A percentile compares a stretch with the other conserved stretches of the same genome.
phyloP scores from a whole-genome alignment of 2,329 filamentous ascomycete genomes.

The Chaetomium sp. region DNA sequence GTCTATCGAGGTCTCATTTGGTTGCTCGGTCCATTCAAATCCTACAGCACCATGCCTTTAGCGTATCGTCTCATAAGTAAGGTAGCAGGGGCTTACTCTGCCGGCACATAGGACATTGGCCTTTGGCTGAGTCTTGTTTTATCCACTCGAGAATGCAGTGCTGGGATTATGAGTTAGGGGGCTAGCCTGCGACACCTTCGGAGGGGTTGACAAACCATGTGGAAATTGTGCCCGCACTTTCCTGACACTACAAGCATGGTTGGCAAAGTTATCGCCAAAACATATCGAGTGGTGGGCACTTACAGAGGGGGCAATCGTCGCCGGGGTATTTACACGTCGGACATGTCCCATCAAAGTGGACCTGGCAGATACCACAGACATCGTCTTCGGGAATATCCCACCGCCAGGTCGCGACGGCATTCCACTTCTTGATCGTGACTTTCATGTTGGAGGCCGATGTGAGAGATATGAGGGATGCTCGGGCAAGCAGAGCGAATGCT shows the following conservation, averaged over 20 bases:
- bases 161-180: constrained; percentile 48
- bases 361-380: constrained; percentile 97
- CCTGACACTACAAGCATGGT: constrained; percentile 70
- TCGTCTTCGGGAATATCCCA: constrained; percentile 98
- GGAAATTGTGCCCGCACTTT: constrained; percentile 96
- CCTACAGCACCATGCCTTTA: constrained; percentile 29
- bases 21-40: constrained; percentile 41
- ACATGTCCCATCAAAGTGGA: constrained; percentile 96
- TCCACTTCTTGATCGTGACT: constrained; percentile 91
- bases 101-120: constrained; percentile 96
- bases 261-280: neutral
- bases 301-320: constrained; percentile 90
- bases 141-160: constrained; percentile 98
- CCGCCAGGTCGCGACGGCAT: constrained; percentile 92
- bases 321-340: constrained; percentile 97
- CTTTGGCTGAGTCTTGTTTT: constrained; percentile 88
- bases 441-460: constrained; percentile 65
- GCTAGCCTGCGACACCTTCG: constrained; percentile 9
- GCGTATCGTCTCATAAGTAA: neutral
- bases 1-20: constrained; percentile 31
- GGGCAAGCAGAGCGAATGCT: neutral
- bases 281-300: constrained; percentile 40
- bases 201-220: constrained; percentile 67
- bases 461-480: neutral
- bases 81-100: constrained; percentile 64